Evolutionary conservation across 331 rosid genomes (phyloP).

Genomic region (Telfairia occidentalis): DNA sequence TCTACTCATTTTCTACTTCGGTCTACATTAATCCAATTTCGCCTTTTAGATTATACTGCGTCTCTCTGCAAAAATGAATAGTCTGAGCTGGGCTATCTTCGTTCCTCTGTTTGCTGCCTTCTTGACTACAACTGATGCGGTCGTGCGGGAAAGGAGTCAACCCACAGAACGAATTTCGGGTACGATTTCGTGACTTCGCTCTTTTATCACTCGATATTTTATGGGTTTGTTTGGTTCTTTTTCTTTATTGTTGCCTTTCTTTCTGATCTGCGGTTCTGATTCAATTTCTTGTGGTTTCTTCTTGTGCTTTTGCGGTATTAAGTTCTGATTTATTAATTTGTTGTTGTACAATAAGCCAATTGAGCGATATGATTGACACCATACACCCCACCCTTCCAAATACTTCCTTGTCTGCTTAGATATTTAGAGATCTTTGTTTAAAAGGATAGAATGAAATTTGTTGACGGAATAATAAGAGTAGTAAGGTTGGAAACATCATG

Average conservation of each 20-base stretch:
- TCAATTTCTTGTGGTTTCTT: background rate
- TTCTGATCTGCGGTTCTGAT: background rate
- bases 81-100: constrained; percentile 29
- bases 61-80: constrained; percentile 25
- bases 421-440: background rate
- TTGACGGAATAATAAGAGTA: background rate
- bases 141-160: constrained; percentile 39
- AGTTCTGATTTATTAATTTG: background rate
- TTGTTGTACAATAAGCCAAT: background rate
- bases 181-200: constrained; percentile 6
- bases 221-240: background rate
- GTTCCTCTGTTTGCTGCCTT: constrained; percentile 38
- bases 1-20: background rate
- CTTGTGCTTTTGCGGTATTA: background rate
- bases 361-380: background rate
- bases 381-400: too few relatives aligned
- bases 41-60: background rate
- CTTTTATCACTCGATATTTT: background rate
- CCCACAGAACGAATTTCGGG: constrained; percentile 89
- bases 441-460: background rate
- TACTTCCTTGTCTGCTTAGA: background rate
- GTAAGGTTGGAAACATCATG: background rate
- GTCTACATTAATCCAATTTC: background rate
- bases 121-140: constrained; percentile 30
- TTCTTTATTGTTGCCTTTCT: background rate